Base-by-base conservation (phyloP, 2,329 filamentous ascomycete species). In the Achaetomium macrosporum region DNA sequence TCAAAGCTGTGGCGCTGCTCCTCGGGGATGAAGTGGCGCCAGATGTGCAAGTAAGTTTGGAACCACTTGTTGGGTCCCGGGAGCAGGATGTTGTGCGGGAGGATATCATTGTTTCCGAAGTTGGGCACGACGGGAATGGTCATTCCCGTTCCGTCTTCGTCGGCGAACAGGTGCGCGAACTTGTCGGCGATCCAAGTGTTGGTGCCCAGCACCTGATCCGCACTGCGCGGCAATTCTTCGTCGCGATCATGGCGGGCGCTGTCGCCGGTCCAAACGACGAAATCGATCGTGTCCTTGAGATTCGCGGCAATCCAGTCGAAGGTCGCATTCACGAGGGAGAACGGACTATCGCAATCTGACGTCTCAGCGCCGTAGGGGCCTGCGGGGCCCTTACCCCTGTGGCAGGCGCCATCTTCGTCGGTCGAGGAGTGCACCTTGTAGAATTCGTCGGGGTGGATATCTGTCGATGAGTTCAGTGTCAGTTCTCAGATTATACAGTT, bases 101-200 rank as follows among this genome's bases (percentile, higher is more conserved):
- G 82, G 54, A 99, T 91, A 65, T 99, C 93, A 70, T 99, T 99
- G 73, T 99, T 99, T 56, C 93, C 93, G 61, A 96, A 85, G 0
- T 85, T 96, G 0, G 93, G 91, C 17, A 99, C 77, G 30, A 97
- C 82, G 4, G 93, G 92, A 4, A 97, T 79, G 12, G 77, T 69
- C 54, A 90, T 78, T 53, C 82, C 80, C 50, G 80, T 75, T 75
- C 56, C 72, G 65, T 49, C 75, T 67, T 54, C 74, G 59, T 80
- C 73, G 40, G 78, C 74, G 36, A 96, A 96, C 10, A 87, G 76
- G 17, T 90, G 80, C 43, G 79, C 71, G 68, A 97, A 89, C 68
- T 89, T 89, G 62, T 83, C 72, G 45, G 90, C 85, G 57, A 96
- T 76, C 59, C 83, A 76, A 58, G 81, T 74, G 68, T 99, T 99